Base-by-base conservation (phyloP, 257 asterid species). In the Leonotis leonurus region DNA sequence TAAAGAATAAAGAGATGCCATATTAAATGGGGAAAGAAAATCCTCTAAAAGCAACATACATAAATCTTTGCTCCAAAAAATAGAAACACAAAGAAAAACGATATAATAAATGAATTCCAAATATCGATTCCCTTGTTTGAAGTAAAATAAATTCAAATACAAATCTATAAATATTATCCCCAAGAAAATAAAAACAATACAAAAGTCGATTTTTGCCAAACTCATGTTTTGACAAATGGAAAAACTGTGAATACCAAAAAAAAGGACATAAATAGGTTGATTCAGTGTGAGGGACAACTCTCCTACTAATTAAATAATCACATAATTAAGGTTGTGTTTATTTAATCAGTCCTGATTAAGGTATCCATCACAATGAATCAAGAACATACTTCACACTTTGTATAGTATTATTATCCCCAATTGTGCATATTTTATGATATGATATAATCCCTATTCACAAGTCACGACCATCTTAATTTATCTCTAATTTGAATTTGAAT, bases 401-500 rank as follows among this genome's bases (percentile, higher is more conserved):
- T 14, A 36, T 10, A 18, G 4, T 21, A 0, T 8, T 35, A 29
- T 62, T 18, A 7, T 3, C 14, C 33, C 24, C 30, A 30, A 33
- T 68, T 44, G 73, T 70, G 71, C 70, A 72, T 69, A 65, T 16
- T 18, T n/a, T n/a, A n/a, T n/a, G n/a, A n/a, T n/a, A n/a, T n/a
- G n/a, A n/a, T n/a, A n/a, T n/a, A n/a, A n/a, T n/a, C 12, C 54
- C 33, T 50, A 77, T 77, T 73, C 72, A 77, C 83, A 73, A 67
- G 55, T 63, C n/a, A n/a, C n/a, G n/a, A n/a, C 16, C 49, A 13
- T 39, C 61, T 26, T 39, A 60, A 64, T 62, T n/a, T n/a, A n/a
- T n/a, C n/a, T 4, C 11, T 33, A 36, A 37, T 73, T 16, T 30
- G n/a, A 6, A 13, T 50, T 41, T n/a, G n/a, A n/a, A n/a, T n/a